A percentile compares a stretch with the other conserved stretches of the same genome.
phyloP scores from a whole-genome alignment of 352 stramenopile species.

The Paralagenidium karlingii region DNA sequence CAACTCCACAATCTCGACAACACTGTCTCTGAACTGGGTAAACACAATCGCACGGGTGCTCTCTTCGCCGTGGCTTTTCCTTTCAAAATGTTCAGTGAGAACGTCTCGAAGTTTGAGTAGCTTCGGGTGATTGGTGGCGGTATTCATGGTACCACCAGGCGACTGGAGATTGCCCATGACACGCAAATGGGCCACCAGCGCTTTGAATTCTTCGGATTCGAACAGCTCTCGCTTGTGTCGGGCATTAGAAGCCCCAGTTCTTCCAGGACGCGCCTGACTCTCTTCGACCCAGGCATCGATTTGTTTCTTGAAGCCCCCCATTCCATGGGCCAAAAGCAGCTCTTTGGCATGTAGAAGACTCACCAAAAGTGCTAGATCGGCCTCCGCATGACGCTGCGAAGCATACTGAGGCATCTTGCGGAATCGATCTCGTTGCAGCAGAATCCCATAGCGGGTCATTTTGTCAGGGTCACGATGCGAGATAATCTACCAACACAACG shows the following conservation, averaged over 20 bases:
- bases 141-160: slow-evolving; percentile 9
- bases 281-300: slow-evolving; percentile 45
- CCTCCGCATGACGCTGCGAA: slow-evolving; percentile 58
- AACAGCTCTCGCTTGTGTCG: slow-evolving; percentile 78
- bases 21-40: slow-evolving; percentile 91
- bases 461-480: slow-evolving; percentile 59
- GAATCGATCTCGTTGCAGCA: slow-evolving; percentile 63
- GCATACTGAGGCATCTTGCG: slow-evolving; percentile 27
- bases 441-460: slow-evolving; percentile 66
- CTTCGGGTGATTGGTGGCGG: slow-evolving; percentile 42
- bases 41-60: slow-evolving; percentile 97
- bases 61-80: slow-evolving; percentile 43
- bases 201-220: slow-evolving; percentile 54
- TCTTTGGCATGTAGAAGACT: slow-evolving; percentile 65
- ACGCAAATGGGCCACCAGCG: slow-evolving; percentile 11
- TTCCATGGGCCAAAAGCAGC: slow-evolving; percentile 60
- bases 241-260: slow-evolving; percentile 23
- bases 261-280: slow-evolving; percentile 10
- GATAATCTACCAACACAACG: slow-evolving; percentile 32
- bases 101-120: slow-evolving; percentile 86
- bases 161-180: slow-evolving; percentile 5
- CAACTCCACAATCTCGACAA: slow-evolving; percentile 88
- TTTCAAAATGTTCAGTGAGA: slow-evolving; percentile 77
- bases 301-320: slow-evolving; percentile 61
- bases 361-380: slow-evolving; percentile 61